Percentiles rank a stretch among this genome's conserved stretches.
Evolutionary conservation across 495 filamentous ascomycete genomes (phyloP).

Genomic region (Penicillium salamii): DNA sequence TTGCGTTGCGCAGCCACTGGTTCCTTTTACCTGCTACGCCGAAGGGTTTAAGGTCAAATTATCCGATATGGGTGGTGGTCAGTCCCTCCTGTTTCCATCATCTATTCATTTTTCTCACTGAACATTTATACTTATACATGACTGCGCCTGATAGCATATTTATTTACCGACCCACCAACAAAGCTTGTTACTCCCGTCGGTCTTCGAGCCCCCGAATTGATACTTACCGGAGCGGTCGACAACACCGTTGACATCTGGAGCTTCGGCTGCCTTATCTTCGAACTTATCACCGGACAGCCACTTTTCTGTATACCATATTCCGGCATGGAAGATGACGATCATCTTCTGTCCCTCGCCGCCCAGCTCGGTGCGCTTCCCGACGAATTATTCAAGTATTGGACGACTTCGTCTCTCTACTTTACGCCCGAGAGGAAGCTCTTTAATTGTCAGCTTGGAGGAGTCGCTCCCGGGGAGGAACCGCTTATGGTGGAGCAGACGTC

Average conservation of each 20-base stretch:
- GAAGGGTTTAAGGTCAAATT: constrained; percentile 34
- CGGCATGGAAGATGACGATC: constrained; percentile 18
- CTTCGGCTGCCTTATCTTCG: constrained; percentile 38
- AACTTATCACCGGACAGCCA: constrained; percentile 30
- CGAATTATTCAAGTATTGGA: constrained; percentile 24
- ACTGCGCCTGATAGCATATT: constrained; percentile 25
- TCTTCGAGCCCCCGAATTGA: constrained; percentile 33
- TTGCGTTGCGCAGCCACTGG: constrained; percentile 27
- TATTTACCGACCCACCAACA: constrained; percentile 23
- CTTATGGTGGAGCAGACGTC: constrained; percentile 12
- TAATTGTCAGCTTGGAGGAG: constrained; percentile 22
- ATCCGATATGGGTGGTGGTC: constrained; percentile 40
- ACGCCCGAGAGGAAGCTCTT: constrained; percentile 27
- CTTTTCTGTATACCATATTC: constrained; percentile 26
- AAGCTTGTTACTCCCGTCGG: constrained; percentile 29
- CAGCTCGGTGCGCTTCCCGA: constrained; percentile 23
- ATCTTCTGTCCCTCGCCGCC: constrained; percentile 21
- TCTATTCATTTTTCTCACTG: constrained; percentile 5
- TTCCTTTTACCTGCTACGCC: constrained; percentile 12
- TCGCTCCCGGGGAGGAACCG: constrained; percentile 5
- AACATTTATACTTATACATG: constrained; percentile 9
- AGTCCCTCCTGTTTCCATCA: constrained; percentile 14
- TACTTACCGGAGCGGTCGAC: constrained; percentile 24
- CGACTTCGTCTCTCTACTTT: constrained; percentile 28
- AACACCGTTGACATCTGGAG: constrained; percentile 39